These are phyloP conservation scores for Prosopis cineraria DNA, from an alignment of 306 rosid genomes.

Conservation along the genomic window DNA sequence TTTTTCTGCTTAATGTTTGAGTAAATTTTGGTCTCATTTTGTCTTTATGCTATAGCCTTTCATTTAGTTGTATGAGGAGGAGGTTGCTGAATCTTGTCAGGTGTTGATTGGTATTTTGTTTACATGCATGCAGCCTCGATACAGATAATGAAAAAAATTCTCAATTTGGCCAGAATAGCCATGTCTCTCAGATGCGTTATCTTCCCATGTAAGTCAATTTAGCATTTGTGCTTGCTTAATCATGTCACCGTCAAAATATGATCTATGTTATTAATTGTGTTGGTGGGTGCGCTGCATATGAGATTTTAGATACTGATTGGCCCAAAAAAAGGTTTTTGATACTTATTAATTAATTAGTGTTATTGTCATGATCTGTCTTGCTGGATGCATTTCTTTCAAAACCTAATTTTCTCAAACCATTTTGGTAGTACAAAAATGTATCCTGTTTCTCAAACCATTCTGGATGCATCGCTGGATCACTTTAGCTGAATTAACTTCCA, in stretches of 20 bases:
- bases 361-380: conserved; percentile 14
- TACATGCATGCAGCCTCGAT: conserved; percentile 42
- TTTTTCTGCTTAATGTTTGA: neutral
- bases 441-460: neutral
- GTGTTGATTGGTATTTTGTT: conserved; percentile 28
- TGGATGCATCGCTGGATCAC: neutral
- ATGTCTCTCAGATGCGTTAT: conserved; percentile 37
- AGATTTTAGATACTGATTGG: neutral
- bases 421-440: neutral
- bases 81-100: neutral
- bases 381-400: conserved; percentile 8
- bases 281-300: conserved; percentile 7
- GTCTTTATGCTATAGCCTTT: neutral
- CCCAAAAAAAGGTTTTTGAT: neutral
- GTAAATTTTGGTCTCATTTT: conserved; percentile 17
- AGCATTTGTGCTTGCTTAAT: conserved; percentile 17
- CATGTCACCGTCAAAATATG: neutral
- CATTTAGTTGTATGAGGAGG: neutral
- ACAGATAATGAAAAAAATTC: conserved; percentile 33
- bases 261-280: neutral
- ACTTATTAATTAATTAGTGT: neutral
- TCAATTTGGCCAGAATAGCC: conserved; percentile 29
- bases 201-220: conserved; percentile 52
- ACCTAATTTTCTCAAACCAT: conserved; percentile 9
- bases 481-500: neutral